Conservation (phyloP, 164 flowering plant genomes). For the Aristolochia contorta region DNA sequence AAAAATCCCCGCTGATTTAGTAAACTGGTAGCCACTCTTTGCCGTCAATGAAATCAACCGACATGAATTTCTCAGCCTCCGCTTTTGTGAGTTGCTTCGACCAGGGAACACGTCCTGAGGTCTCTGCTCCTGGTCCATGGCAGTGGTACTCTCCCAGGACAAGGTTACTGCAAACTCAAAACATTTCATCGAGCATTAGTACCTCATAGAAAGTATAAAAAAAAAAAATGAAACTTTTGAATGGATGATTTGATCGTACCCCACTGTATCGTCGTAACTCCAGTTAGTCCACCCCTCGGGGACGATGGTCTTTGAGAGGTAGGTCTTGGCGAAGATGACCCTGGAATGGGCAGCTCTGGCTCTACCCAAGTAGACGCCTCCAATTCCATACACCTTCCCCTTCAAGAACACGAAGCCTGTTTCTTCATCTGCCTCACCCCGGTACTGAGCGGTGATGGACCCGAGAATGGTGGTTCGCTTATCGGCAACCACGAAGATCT, state of each 20-base stretch:
- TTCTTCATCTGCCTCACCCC: conserved; percentile 30
- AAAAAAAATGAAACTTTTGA: neutral
- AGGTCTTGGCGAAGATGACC: conserved; percentile 58
- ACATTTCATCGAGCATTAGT: neutral
- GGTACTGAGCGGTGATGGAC: conserved; percentile 79
- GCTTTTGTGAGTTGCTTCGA: conserved; percentile 36
- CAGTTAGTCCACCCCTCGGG: conserved; percentile 81
- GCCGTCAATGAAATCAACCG: conserved; percentile 62
- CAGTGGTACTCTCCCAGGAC: conserved; percentile 54
- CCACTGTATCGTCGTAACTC: conserved; percentile 51
- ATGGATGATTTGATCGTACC: conserved; percentile 28
- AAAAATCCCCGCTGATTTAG: neutral
- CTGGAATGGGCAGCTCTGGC: conserved; percentile 66
- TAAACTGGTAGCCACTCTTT: conserved; percentile 62
- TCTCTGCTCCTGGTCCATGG: conserved; percentile 62
- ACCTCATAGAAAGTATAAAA: neutral
- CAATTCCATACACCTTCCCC: conserved; percentile 69
- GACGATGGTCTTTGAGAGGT: conserved; percentile 61
- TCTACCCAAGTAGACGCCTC: conserved; percentile 58
- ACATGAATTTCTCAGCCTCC: conserved; percentile 42
- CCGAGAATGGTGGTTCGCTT: conserved; percentile 44
- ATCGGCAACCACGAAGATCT: conserved; percentile 68
- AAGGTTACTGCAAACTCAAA: conserved; percentile 33
- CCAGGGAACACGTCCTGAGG: conserved; percentile 41
- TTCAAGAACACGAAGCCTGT: conserved; percentile 67